phyloP scores from a whole-genome alignment of 1,139 yeast species.

The Magnusiomyces clavatus region DNA sequence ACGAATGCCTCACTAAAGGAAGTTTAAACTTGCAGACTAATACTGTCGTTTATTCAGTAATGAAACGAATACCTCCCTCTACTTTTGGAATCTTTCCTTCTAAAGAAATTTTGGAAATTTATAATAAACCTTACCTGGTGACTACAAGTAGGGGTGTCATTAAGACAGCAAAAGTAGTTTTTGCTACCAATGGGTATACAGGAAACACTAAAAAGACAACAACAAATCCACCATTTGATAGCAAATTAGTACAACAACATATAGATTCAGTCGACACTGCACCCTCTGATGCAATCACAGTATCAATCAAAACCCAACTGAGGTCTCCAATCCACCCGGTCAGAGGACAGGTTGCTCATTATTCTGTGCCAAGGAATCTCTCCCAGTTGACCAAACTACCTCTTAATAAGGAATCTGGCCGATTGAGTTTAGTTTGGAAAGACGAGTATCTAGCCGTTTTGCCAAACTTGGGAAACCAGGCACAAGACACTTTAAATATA shows the following conservation, averaged over 20 bases:
- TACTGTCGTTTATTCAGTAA: conserved; percentile 28
- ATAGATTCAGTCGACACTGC: neutral
- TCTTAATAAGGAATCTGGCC: conserved; percentile 1
- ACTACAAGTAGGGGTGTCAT: conserved; percentile 32
- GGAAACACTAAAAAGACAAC: conserved; percentile 17
- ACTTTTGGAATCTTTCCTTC: conserved; percentile 17
- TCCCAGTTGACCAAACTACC: conserved; percentile 1
- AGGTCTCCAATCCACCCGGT: conserved; percentile 19
- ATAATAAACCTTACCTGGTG: conserved; percentile 16
- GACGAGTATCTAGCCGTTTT: conserved; percentile 22
- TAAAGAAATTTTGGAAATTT: conserved; percentile 8
- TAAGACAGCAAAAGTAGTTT: conserved; percentile 31
- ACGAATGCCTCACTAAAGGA: conserved; percentile 29
- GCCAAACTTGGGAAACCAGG: conserved; percentile 11
- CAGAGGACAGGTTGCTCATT: conserved; percentile 24
- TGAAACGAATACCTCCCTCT: conserved; percentile 18
- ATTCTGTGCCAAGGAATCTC: conserved; percentile 5
- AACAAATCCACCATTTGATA: neutral
- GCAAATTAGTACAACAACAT: neutral
- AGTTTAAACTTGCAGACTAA: conserved; percentile 35
- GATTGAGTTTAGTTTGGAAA: conserved; percentile 20
- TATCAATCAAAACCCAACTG: conserved; percentile 1
- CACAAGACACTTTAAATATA: conserved; percentile 10
- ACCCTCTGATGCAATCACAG: neutral
- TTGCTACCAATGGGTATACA: conserved; percentile 39